A percentile compares a stretch with the other conserved stretches of the same genome.
Evolutionary conservation across 495 filamentous ascomycete species (phyloP).

Genomic region (Letharia lupina): DNA sequence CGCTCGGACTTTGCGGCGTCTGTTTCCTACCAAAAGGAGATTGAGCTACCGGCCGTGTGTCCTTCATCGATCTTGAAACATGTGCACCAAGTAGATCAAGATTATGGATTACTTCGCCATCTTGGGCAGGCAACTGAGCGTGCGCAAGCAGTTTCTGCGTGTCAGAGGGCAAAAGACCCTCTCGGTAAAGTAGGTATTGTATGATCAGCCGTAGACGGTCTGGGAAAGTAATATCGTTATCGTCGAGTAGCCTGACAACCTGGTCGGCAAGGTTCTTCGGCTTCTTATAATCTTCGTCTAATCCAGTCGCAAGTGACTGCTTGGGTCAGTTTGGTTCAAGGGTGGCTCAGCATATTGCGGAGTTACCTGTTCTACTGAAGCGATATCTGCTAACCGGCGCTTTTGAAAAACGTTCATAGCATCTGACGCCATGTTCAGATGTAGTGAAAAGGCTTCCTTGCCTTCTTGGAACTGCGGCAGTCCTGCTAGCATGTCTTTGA

Average conservation of each 20-base stretch:
- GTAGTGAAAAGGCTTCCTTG: constrained; percentile 90
- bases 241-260: constrained; percentile 78
- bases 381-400: constrained; percentile 77
- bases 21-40: constrained; percentile 60
- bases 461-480: constrained; percentile 89
- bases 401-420: constrained; percentile 87
- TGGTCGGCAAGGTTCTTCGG: constrained; percentile 82
- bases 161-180: constrained; percentile 82
- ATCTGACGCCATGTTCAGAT: constrained; percentile 96
- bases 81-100: constrained; percentile 75
- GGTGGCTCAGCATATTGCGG: not conserved
- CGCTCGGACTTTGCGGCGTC: constrained; percentile 34
- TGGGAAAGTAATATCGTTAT: constrained; percentile 53
- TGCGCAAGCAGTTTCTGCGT: constrained; percentile 78
- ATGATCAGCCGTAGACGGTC: constrained; percentile 80
- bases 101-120: constrained; percentile 66
- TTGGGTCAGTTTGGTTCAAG: constrained; percentile 14
- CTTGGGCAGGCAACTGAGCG: constrained; percentile 62
- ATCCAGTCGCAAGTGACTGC: constrained; percentile 75
- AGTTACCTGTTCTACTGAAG: constrained; percentile 65
- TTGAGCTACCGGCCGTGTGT: constrained; percentile 52
- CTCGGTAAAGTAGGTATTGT: constrained; percentile 77
- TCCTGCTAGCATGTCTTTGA: constrained; percentile 94
- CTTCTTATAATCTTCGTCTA: constrained; percentile 87
- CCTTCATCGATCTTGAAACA: constrained; percentile 65